These are phyloP conservation scores for Pythium aquatile DNA, from an alignment of 352 stramenopile genomes.

Conservation along the genomic window DNA sequence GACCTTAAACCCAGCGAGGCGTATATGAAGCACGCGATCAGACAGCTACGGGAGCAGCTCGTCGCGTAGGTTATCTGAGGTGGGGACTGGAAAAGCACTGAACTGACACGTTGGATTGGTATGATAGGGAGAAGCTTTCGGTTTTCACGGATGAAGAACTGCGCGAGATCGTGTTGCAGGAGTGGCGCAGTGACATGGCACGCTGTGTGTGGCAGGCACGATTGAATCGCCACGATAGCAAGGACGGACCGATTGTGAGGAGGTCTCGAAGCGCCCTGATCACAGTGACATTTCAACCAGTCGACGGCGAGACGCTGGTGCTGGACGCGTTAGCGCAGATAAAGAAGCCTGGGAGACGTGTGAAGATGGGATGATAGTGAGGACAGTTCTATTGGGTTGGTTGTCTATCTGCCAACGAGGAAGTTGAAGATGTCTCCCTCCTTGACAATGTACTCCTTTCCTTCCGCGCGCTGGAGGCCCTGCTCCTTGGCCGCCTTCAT, in stretches of 20 bases:
- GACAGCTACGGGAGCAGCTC: slow-evolving; percentile 43
- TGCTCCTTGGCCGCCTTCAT: slow-evolving; percentile 94
- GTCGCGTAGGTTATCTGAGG: slow-evolving; percentile 23
- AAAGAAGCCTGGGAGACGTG: slow-evolving; percentile 8
- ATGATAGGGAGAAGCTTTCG: slow-evolving; percentile 16
- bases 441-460: slow-evolving; percentile 98
- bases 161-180: slow-evolving; percentile 44
- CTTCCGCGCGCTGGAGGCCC: slow-evolving; percentile 93
- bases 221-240: slow-evolving; percentile 59
- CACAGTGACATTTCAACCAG: slow-evolving; percentile 35
- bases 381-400: background rate
- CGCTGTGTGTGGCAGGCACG: slow-evolving; percentile 48
- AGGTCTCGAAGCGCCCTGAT: slow-evolving; percentile 54
- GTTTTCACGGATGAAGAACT: slow-evolving; percentile 47
- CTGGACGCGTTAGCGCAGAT: slow-evolving; percentile 17
- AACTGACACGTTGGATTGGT: background rate
- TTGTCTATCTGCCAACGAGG: slow-evolving; percentile 71
- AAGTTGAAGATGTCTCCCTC: slow-evolving; percentile 99
- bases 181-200: slow-evolving; percentile 67
- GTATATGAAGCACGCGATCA: slow-evolving; percentile 43
- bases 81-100: background rate
- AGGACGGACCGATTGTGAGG: slow-evolving; percentile 48
- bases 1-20: slow-evolving; percentile 42
- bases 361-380: background rate
- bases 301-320: slow-evolving; percentile 14